phyloP scores from a whole-genome alignment of 768 basidiomycete species.

The Calocera cornea region DNA sequence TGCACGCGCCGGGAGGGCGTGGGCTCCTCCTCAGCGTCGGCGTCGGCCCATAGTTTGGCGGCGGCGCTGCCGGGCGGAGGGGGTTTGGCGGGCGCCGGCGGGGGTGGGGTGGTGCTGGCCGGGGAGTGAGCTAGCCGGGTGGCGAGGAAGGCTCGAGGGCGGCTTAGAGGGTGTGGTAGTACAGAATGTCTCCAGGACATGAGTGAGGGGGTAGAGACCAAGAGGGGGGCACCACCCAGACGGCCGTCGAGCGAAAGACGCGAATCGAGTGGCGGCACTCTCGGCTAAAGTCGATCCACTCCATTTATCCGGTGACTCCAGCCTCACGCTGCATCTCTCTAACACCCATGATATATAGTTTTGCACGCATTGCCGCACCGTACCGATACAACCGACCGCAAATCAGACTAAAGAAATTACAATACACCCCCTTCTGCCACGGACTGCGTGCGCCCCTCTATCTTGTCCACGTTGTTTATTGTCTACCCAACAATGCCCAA shows the following conservation, averaged over 20 bases:
- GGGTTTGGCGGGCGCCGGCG: background rate
- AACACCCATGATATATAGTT: too few relatives aligned
- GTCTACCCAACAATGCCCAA: background rate
- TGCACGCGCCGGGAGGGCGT: constrained; percentile 10
- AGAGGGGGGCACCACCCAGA: background rate
- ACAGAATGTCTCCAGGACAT: background rate
- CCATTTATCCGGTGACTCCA: too few relatives aligned
- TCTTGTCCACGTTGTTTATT: background rate
- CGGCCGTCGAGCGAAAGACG: too few relatives aligned
- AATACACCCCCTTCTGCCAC: too few relatives aligned
- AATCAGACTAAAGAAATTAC: too few relatives aligned
- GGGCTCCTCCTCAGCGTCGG: constrained; percentile 29
- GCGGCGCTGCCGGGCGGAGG: constrained; percentile 26
- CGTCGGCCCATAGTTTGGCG: constrained; percentile 54
- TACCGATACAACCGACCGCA: too few relatives aligned
- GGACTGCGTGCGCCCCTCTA: background rate
- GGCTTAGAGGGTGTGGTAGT: background rate
- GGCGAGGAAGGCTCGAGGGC: background rate
- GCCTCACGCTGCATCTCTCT: too few relatives aligned
- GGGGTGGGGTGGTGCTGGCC: background rate
- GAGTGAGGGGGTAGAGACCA: background rate
- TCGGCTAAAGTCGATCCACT: too few relatives aligned
- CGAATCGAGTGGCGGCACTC: too few relatives aligned
- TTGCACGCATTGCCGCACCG: too few relatives aligned
- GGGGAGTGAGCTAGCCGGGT: background rate